Evolutionary conservation across 208 protist genomes (phyloP), one percentile per base, ranked within the genome.

Genomic region (Perkinsela sp.): DNA sequence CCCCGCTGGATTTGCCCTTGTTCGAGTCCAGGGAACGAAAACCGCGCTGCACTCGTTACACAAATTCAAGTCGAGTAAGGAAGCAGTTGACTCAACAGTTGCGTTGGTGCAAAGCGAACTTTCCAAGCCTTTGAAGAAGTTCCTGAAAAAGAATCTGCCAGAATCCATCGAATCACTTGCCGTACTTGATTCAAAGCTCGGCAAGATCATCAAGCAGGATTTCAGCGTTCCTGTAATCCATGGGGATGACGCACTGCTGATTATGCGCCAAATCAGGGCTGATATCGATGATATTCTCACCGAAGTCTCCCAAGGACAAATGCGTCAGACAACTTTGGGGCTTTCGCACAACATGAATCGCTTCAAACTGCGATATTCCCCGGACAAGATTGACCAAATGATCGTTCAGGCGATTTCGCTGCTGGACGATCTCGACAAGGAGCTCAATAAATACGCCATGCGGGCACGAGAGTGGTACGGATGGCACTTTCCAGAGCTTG

Each of bases 371-470:
- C 98, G 99, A 82, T 99, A 99, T 82, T 96, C 86, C 30, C 93
- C 96, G 1, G 95, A 99, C 75, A 99, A 99, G 87, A 94, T 99
- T 69, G 98, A 99, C 73, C 96, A 96, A 73, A 99, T 99, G 97
- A 96, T 99, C 66, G 94, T 99, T 67, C 96, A 99, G 82, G 96
- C 97, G 30, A 96, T 99, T 67, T 81, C 84, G 1, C 82, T 99
- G 16, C 80, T 99, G 1, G 96, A 99, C 75, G 96, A 99, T 72
- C 75, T 98, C 2, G 95, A 99, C 77, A 99, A 99, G 80, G 96
- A 99, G 77, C 86, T 98, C 66, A 99, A 99, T 82, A 97, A 94
- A 71, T 98, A 98, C 77, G 93, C 89, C 1, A 99, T 99, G 96
- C 85, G 96, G 66, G 88, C 96, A 29, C 81, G 83, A 65, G 96